Evolutionary conservation across 495 filamentous ascomycete genomes (phyloP).

Genomic region (Penicillium ochrochloron): DNA sequence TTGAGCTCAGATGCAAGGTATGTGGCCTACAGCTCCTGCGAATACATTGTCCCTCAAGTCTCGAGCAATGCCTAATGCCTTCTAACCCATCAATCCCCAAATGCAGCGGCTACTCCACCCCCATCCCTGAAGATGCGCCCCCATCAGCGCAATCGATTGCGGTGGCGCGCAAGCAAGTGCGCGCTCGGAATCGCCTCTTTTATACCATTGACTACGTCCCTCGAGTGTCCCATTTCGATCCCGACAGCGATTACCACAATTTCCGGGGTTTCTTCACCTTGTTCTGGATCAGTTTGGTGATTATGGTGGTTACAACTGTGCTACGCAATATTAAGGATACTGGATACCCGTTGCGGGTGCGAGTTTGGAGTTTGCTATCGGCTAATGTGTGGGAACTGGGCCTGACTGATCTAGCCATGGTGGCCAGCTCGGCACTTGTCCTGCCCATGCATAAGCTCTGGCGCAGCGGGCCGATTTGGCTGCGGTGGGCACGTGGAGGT

Average conservation of each 20-base stretch:
- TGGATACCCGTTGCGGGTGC: constrained; percentile 77
- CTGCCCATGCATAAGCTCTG: constrained; percentile 78
- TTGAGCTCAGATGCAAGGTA: constrained; percentile 39
- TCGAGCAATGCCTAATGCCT: constrained; percentile 19
- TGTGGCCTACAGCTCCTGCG: not conserved
- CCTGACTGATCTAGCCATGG: constrained; percentile 84
- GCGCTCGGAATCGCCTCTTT: constrained; percentile 85
- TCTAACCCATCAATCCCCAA: not conserved
- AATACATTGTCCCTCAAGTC: too few relatives aligned
- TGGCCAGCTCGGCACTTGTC: constrained; percentile 68
- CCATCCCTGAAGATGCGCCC: constrained; percentile 86
- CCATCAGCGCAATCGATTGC: constrained; percentile 87
- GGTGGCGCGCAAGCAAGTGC: constrained; percentile 79
- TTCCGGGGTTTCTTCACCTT: constrained; percentile 97
- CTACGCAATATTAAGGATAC: constrained; percentile 94
- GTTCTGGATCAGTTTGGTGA: constrained; percentile 95
- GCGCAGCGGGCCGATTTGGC: constrained; percentile 52
- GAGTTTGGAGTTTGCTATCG: constrained; percentile 86
- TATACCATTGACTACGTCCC: constrained; percentile 93
- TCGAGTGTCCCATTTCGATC: constrained; percentile 97
- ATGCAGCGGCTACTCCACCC: constrained; percentile 82
- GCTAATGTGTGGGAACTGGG: constrained; percentile 86
- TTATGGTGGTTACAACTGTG: constrained; percentile 94
- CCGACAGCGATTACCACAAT: constrained; percentile 85
- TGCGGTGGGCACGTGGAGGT: constrained; percentile 78